Evolutionary conservation across 257 asterid species (phyloP), one percentile per base, ranked within the genome.

Genomic region (Plantago elongata): DNA sequence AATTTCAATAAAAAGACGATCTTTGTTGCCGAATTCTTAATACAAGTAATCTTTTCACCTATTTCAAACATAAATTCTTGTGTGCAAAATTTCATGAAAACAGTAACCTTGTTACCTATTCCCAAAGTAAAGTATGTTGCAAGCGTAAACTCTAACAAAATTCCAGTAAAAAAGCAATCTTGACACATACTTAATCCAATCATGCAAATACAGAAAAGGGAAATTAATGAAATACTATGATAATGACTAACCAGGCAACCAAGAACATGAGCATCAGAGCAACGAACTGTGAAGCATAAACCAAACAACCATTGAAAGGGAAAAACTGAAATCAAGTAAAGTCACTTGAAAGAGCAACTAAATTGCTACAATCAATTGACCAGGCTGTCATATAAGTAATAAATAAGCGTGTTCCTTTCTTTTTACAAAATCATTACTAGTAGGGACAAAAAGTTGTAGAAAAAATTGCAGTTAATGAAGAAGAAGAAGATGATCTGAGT

Each of bases 241-340:
- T n/a, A 50, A 72, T 5, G 42, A 57, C 22, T 61, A 60, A 67
- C 79, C 77, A 44, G 50, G 71, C 44, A 63, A 54, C 67, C 66
- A 62, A 57, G 64, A 51, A 43, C 44, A 64, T 51, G 45, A 66
- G 64, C 71, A 68, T 74, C 67, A 67, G 64, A 70, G 46, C 64
- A 48, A 13, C 18, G 13, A 34, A 63, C 56, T 68, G 29, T 9
- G 14, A 37, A 67, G 48, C 69, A 68, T 65, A 47, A 58, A 66
- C 7, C 5, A 62, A 63, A 10, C 7, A 7, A 61, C 60, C 56
- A 49, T 27, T 73, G 59, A 48, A 50, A 52, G 16, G 7, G 9
- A 37, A 63, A 62, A 49, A 14, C 47, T 46, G 10, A 46, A 70
- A 54, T 65, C 73, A 67, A 60, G 2, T 29, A 15, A n/a, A 48